A percentile compares a stretch with the other conserved stretches of the same genome.
phyloP scores from a whole-genome alignment of 352 stramenopile species.

The Globisporangium megalacanthum region DNA sequence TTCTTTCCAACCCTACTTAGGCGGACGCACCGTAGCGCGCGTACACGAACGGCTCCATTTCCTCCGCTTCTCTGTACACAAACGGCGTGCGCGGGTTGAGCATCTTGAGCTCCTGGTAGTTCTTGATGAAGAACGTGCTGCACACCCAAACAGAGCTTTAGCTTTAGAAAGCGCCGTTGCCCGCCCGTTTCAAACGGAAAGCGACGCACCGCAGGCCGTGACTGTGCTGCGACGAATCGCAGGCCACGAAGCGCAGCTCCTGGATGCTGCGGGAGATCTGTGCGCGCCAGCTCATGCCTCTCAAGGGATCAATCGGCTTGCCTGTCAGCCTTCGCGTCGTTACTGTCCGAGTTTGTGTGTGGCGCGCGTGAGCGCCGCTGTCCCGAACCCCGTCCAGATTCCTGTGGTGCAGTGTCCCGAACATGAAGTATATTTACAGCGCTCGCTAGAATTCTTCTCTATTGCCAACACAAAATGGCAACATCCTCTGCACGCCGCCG shows the following conservation, averaged over 20 bases:
- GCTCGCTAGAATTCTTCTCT: not conserved
- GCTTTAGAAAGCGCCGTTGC: not conserved
- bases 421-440: too few relatives aligned
- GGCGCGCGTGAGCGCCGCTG: too few relatives aligned
- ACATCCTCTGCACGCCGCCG: slow-evolving; percentile 2
- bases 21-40: slow-evolving; percentile 53
- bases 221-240: slow-evolving; percentile 82
- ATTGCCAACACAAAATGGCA: not conserved
- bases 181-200: too few relatives aligned
- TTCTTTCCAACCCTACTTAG: not conserved
- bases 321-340: slow-evolving; percentile 3
- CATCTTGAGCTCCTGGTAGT: slow-evolving; percentile 88
- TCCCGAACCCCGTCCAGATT: too few relatives aligned
- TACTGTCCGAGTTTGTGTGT: not conserved
- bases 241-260: slow-evolving; percentile 81
- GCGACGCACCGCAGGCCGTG: slow-evolving; percentile 62
- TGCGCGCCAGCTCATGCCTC: slow-evolving; percentile 80
- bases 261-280: slow-evolving; percentile 85
- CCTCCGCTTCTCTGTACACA: slow-evolving; percentile 83
- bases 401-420: too few relatives aligned
- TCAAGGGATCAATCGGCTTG: not conserved
- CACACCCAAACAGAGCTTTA: slow-evolving; percentile 7
- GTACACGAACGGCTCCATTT: slow-evolving; percentile 87
- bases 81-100: slow-evolving; percentile 80
- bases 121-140: slow-evolving; percentile 83